Percentiles rank a stretch among this genome's conserved stretches.
Conservation (phyloP, 257 asterid species). For the Ophiorrhiza pumila region DNA sequence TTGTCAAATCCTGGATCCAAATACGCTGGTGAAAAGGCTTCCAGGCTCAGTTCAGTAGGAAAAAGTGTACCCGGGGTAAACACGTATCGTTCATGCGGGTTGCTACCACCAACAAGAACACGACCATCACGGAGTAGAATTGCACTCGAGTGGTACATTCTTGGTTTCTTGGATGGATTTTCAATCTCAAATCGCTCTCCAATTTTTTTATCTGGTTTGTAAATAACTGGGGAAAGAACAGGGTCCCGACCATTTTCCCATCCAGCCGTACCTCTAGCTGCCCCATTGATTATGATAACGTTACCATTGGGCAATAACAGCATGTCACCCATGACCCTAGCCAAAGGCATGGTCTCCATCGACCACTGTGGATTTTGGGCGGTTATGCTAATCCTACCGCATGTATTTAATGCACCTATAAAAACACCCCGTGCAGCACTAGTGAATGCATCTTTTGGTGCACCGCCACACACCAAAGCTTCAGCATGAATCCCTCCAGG, state of each 20-base stretch:
- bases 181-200: constrained; percentile 25
- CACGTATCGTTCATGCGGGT: constrained; percentile 26
- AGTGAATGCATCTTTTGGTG: constrained; percentile 32
- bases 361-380: constrained; percentile 42
- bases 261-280: constrained; percentile 33
- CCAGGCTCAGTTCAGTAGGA: constrained; percentile 35
- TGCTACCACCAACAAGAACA: constrained; percentile 41
- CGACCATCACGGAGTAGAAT: constrained; percentile 40
- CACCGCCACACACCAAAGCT: constrained; percentile 48
- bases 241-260: constrained; percentile 37
- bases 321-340: constrained; percentile 54
- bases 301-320: constrained; percentile 37
- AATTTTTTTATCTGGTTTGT: constrained; percentile 18
- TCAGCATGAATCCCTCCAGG: constrained; percentile 17
- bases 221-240: constrained; percentile 32
- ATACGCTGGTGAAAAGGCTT: constrained; percentile 34
- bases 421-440: constrained; percentile 17
- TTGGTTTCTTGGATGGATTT: constrained; percentile 21
- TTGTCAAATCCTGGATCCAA: not conserved
- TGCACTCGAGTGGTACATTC: constrained; percentile 49
- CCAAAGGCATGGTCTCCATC: constrained; percentile 48
- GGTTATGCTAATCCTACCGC: constrained; percentile 36
- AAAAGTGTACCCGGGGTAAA: constrained; percentile 11
- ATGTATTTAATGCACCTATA: constrained; percentile 34
- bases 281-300: constrained; percentile 42